Evolutionary conservation across 257 asterid genomes (phyloP), one percentile per base, ranked within the genome.

Genomic region (Craterostigma plantagineum): DNA sequence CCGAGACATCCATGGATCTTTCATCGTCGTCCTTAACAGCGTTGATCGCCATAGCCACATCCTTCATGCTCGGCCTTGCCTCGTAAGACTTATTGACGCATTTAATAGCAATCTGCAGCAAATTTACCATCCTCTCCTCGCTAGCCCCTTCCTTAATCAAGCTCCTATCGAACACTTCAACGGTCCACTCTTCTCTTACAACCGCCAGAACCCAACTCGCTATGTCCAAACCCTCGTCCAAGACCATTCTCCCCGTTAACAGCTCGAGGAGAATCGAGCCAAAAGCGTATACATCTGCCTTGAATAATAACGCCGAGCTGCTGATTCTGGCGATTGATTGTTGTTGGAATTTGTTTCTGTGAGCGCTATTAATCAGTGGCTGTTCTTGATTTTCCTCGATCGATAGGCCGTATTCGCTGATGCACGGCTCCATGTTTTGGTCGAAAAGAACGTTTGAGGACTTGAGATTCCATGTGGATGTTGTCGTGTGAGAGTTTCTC

Each of bases 101-200:
- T 58, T 50, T 76, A 7, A 76, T 57, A 3, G 87, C 93, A 7
- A 83, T 59, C 45, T 69, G 83, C 12, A 79, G 52, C 63, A 74
- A 43, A 38, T 59, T 67, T 15, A 79, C 78, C 86, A 83, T 64
- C 58, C 79, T 65, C 60, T 68, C 93, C 56, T 83, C 93, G 13
- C 57, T 79, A 0, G 77, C 77, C 14, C 87, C 83, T 53, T 73
- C 87, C 5, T 58, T 57, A 7, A 71, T 41, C 76, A 83, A 48
- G 23, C 38, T 67, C 65, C 46, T 73, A 16, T 79, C 91, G 38
- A 79, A 83, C 10, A 76, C 93, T 51, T 79, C 91, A 6, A 56
- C 93, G 0, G 95, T 79, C 93, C 95, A 79, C 43, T 83, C 93
- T 64, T 83, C 91, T 42, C 62, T 54, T 0, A 83, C 69, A 16